A percentile compares a stretch with the other conserved stretches of the same genome.
phyloP scores from a whole-genome alignment of 1,284 basidiomycete species.

The Ustilago cynodontis region DNA sequence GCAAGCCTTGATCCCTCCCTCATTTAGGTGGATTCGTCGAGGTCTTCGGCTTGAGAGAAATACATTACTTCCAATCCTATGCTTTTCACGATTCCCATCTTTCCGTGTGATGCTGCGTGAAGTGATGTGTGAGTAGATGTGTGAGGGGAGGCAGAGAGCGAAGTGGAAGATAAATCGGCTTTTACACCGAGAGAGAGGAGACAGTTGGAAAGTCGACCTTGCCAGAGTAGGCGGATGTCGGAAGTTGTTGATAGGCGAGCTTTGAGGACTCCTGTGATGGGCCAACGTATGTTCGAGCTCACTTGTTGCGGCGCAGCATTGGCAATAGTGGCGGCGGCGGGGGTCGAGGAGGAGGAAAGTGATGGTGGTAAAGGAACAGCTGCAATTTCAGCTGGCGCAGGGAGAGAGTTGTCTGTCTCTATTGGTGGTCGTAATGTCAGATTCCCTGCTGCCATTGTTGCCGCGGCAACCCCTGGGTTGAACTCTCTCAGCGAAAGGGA shows the following conservation, averaged over 20 bases:
- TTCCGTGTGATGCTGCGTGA: neutral
- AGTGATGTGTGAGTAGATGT: neutral
- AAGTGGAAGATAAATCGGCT: slow-evolving; percentile 84
- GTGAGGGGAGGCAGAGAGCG: neutral
- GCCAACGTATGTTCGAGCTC: slow-evolving; percentile 44
- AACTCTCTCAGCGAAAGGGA: too few species aligned
- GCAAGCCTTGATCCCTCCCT: slow-evolving; percentile 30
- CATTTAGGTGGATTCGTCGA: neutral
- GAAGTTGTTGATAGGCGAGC: slow-evolving; percentile 80
- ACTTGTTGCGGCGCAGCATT: too few species aligned
- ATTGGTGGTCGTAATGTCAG: too few species aligned
- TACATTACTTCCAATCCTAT: slow-evolving; percentile 92
- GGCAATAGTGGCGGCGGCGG: neutral
- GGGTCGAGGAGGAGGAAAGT: neutral
- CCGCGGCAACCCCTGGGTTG: too few species aligned
- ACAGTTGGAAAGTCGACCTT: slow-evolving; percentile 89
- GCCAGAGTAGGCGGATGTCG: slow-evolving; percentile 90
- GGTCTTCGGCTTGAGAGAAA: slow-evolving; percentile 72
- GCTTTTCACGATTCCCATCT: slow-evolving; percentile 74
- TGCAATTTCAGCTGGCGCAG: too few species aligned
- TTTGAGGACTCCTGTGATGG: slow-evolving; percentile 86
- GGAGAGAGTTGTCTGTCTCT: too few species aligned
- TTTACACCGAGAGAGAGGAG: slow-evolving; percentile 88
- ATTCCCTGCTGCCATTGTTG: too few species aligned
- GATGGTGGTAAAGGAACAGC: too few species aligned